phyloP scores from a whole-genome alignment of 352 stramenopile genomes.

The Phytophthora pisi region DNA sequence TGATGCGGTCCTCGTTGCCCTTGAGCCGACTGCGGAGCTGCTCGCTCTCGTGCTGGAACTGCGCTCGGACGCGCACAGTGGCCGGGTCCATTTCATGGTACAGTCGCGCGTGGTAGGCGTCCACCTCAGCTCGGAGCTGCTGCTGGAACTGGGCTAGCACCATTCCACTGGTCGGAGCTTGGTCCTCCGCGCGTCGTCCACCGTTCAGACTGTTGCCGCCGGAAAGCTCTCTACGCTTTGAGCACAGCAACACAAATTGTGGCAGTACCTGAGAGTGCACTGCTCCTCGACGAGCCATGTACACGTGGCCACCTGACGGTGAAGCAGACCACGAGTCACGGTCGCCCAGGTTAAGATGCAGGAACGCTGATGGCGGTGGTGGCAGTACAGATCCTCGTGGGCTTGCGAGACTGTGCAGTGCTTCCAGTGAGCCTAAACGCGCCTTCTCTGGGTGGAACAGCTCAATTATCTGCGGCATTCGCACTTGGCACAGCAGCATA shows the following conservation, averaged over 20 bases:
- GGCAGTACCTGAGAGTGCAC: conserved; percentile 35
- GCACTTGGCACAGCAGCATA: conserved; percentile 48
- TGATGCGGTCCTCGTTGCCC: conserved; percentile 32
- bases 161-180: conserved; percentile 13
- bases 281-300: conserved; percentile 34
- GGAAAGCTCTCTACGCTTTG: conserved; percentile 14
- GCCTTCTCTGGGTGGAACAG: conserved; percentile 32
- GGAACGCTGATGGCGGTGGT: conserved; percentile 39
- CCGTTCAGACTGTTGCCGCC: not conserved
- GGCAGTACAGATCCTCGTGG: conserved; percentile 31
- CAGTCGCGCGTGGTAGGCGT: conserved; percentile 39
- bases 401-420: conserved; percentile 25
- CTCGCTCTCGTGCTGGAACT: conserved; percentile 35
- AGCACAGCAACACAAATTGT: conserved; percentile 48
- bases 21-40: conserved; percentile 29
- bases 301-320: conserved; percentile 32
- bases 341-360: conserved; percentile 39
- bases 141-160: conserved; percentile 33
- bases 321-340: conserved; percentile 16
- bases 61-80: conserved; percentile 30
- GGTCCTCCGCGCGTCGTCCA: not conserved
- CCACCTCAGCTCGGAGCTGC: conserved; percentile 35
- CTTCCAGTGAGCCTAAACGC: conserved; percentile 27
- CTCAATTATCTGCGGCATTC: conserved; percentile 45
- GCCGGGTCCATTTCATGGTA: conserved; percentile 44